A percentile compares a stretch with the other conserved stretches of the same genome.
phyloP scores from a whole-genome alignment of 2,329 filamentous ascomycete genomes.

The Trichoderma sp. region DNA sequence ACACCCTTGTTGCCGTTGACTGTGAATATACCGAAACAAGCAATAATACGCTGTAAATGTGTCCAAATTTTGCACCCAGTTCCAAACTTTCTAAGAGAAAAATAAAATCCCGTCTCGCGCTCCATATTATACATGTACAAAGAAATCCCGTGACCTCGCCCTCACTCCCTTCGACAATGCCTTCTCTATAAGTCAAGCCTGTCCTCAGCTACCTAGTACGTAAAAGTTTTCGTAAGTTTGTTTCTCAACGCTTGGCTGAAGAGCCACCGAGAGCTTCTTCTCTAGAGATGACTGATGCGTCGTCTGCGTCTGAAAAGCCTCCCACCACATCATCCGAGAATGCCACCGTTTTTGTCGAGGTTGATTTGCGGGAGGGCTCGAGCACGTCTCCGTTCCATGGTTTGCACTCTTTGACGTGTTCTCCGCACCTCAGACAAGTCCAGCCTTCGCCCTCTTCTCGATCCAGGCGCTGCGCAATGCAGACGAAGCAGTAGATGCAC shows the following conservation, averaged over 20 bases:
- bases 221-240: neutral
- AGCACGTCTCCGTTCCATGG: constrained; percentile 92
- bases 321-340: constrained; percentile 59
- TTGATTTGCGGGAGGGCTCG: constrained; percentile 49
- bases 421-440: constrained; percentile 86
- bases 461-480: constrained; percentile 85
- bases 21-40: neutral
- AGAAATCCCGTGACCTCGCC: neutral
- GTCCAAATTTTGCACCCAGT: constrained; percentile 1
- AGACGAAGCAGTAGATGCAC: constrained; percentile 95
- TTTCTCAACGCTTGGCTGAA: neutral
- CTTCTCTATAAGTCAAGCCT: neutral
- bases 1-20: neutral
- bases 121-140: constrained; percentile 8
- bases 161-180: neutral
- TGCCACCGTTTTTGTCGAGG: constrained; percentile 57
- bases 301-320: constrained; percentile 37
- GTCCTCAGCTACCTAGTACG: too few relatives aligned
- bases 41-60: constrained; percentile 7
- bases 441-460: constrained; percentile 93
- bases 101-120: neutral
- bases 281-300: constrained; percentile 29
- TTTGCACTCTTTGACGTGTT: constrained; percentile 78
- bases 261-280: neutral
- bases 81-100: constrained; percentile 2